Percentiles rank a stretch among this genome's conserved stretches.
Evolutionary conservation across 1,284 basidiomycete species (phyloP).

Genomic region (Rhodofomes roseus): DNA sequence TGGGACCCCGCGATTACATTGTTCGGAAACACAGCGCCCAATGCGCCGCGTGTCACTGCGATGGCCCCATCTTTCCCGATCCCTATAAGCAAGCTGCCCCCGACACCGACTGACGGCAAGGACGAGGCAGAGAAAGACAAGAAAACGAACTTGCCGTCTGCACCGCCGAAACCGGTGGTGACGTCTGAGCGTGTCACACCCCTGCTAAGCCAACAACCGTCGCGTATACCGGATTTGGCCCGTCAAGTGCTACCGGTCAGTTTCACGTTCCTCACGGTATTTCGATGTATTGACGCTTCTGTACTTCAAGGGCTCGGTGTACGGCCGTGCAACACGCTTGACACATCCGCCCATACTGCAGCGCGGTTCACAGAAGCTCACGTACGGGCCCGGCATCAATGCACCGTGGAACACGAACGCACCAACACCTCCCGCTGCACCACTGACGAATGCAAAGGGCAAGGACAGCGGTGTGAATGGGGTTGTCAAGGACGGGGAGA

Average conservation of each 20-base stretch:
- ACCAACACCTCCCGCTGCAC: constrained; percentile 27
- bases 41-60: constrained; percentile 51
- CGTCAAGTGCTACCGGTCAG: constrained; percentile 60
- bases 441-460: constrained; percentile 29
- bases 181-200: constrained; percentile 48
- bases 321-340: constrained; percentile 59
- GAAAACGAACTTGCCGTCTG: constrained; percentile 47
- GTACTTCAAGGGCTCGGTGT: constrained; percentile 42
- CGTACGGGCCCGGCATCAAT: constrained; percentile 56
- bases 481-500: constrained; percentile 17
- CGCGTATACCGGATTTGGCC: constrained; percentile 58
- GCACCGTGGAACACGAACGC: constrained; percentile 61
- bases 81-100: constrained; percentile 29
- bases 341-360: constrained; percentile 57
- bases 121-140: constrained; percentile 36
- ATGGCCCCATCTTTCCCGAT: constrained; percentile 56
- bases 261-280: constrained; percentile 11
- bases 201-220: constrained; percentile 48
- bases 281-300: background rate
- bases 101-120: constrained; percentile 18
- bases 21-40: constrained; percentile 51
- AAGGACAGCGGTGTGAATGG: constrained; percentile 20
- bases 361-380: constrained; percentile 52
- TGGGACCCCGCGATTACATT: constrained; percentile 68
- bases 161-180: constrained; percentile 49